Percentiles rank a stretch among this genome's conserved stretches.
These are phyloP conservation scores for Bacidia gigantensis DNA, from an alignment of 495 filamentous ascomycete genomes.

Conservation along the genomic window DNA sequence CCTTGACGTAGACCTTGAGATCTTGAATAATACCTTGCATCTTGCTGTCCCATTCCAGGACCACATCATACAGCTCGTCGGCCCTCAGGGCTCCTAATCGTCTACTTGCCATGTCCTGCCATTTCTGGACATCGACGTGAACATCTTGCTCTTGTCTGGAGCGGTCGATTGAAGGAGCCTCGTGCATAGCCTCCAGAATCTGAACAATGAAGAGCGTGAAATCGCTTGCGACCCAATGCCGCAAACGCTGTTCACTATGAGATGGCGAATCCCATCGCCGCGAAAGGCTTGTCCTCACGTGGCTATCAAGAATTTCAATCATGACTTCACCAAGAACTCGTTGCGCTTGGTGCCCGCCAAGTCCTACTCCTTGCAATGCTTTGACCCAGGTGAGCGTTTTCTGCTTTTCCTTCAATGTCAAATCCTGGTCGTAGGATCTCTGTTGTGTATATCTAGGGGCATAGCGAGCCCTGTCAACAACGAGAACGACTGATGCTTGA, in stretches of 20 bases:
- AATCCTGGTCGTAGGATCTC: constrained; percentile 15
- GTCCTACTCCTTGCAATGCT: constrained; percentile 53
- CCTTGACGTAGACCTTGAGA: constrained; percentile 45
- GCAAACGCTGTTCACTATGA: constrained; percentile 40
- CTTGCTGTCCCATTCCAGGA: constrained; percentile 69
- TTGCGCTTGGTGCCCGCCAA: constrained; percentile 62
- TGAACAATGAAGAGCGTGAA: constrained; percentile 54
- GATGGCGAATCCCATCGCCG: constrained; percentile 45
- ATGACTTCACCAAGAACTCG: constrained; percentile 64
- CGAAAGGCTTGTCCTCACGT: constrained; percentile 46
- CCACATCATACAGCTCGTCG: constrained; percentile 74
- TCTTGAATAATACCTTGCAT: constrained; percentile 68
- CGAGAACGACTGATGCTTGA: constrained; percentile 41
- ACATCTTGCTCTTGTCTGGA: constrained; percentile 29
- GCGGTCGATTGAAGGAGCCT: constrained; percentile 15
- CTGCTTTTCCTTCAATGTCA: constrained; percentile 4
- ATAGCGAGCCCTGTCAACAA: constrained; percentile 15
- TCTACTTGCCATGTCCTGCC: constrained; percentile 66
- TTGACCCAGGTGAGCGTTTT: constrained; percentile 37
- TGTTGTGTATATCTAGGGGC: not conserved
- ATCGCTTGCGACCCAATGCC: constrained; percentile 58
- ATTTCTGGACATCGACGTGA: constrained; percentile 54
- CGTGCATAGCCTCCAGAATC: constrained; percentile 38
- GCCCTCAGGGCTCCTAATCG: constrained; percentile 69
- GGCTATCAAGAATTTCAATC: constrained; percentile 52